Evolutionary conservation across 331 rosid species (phyloP).

Genomic region (Malus hybrid): DNA sequence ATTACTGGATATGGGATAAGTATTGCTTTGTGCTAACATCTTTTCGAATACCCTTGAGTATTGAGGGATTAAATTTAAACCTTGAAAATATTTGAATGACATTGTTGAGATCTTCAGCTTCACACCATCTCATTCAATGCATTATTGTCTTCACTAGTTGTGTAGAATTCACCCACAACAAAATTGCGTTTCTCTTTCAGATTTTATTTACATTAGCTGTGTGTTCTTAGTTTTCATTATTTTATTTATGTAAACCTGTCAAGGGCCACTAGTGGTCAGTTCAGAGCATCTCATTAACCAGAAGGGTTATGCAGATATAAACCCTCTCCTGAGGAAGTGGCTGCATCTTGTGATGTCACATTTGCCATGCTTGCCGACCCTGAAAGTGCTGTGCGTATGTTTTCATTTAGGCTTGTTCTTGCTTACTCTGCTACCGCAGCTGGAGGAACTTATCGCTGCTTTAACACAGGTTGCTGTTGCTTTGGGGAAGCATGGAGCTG

Average conservation of each 20-base stretch:
- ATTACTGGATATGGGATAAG: neutral
- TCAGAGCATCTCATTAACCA: neutral
- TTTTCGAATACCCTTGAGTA: neutral
- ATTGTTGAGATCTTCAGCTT: neutral
- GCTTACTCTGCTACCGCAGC: neutral
- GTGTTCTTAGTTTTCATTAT: neutral
- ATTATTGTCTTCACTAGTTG: neutral
- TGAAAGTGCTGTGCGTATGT: slow-evolving; percentile 78
- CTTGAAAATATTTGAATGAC: neutral
- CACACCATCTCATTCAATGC: neutral
- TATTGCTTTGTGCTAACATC: neutral
- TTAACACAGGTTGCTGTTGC: slow-evolving; percentile 71
- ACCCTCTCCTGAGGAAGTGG: slow-evolving; percentile 79
- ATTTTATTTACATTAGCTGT: neutral
- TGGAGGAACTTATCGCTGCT: slow-evolving; percentile 8
- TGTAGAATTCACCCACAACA: neutral
- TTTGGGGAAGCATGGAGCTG: slow-evolving; percentile 74
- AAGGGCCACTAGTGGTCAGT: neutral
- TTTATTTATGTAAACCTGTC: neutral
- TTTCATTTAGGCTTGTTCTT: slow-evolving; percentile 4
- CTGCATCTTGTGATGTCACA: slow-evolving; percentile 88
- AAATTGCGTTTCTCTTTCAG: neutral
- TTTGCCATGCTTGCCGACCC: slow-evolving; percentile 99
- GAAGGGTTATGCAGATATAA: slow-evolving; percentile 55
- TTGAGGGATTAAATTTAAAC: neutral